Evolutionary conservation across 2,329 filamentous ascomycete genomes (phyloP), one percentile per base, ranked within the genome.

Genomic region (Hypoxylon sp.): DNA sequence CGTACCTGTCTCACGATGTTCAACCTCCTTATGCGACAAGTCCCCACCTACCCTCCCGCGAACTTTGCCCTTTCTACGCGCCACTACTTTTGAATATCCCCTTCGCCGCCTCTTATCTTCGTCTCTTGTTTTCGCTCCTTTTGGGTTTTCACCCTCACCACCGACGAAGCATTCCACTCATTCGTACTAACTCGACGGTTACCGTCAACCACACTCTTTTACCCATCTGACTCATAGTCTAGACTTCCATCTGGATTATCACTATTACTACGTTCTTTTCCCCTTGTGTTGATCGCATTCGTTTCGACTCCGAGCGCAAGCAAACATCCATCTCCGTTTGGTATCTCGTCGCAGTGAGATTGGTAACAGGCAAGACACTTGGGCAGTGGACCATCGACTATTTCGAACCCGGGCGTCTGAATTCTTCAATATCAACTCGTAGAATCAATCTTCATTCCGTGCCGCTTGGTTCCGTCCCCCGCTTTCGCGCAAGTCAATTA

Each of bases 271-370:
- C 75, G 65, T 72, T 77, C 75, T 67, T 74, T 75, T 67, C 58
- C 65, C 70, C 57, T 67, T 73, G 74, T 76, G 75, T 76, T 76
- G 75, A 76, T 75, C 76, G 73, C 76, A 75, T 73, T 75, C 72
- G 60, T 73, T 75, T 67, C 53, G 65, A 62, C 61, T 55, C 57
- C 55, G 60, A 57, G 30, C 48, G 52, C 53, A 65, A 67, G 50
- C 57, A 67, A 68, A 70, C 52, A 66, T 48, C 52, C 60, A 63
- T 67, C 70, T 66, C 55, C 59, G 45, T 65, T 67, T 69, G 52
- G 63, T 53, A 71, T 70, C 55, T 53, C 51, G 45, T 69, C 34
- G 49, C 55, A 32, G 65, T 68, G 64, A 69, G 55, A 56, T 61
- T 71, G 48, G 65, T 49, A 48, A 59, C 64, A 59, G 61, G 53